Evolutionary conservation across 306 rosid species (phyloP).

Genomic region (Notholithocarpus densiflorus): DNA sequence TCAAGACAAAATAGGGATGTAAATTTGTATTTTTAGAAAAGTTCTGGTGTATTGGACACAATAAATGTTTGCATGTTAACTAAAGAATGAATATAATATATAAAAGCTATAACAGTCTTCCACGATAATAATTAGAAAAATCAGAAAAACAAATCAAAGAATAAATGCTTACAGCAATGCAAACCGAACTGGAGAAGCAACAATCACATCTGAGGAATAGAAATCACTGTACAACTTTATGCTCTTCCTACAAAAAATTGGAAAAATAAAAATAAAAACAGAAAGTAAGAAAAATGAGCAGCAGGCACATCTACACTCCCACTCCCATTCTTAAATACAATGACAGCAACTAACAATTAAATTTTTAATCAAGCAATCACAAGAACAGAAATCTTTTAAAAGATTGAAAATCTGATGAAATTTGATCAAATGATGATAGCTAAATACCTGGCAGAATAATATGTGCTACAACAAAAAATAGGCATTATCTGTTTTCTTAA

Average conservation of each 20-base stretch:
- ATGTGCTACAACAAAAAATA: background rate
- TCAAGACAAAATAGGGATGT: background rate
- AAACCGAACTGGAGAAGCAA: slow-evolving; percentile 82
- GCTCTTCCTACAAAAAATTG: slow-evolving; percentile 51
- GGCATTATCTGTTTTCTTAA: background rate
- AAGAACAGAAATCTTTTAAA: background rate
- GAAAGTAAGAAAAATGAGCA: slow-evolving; percentile 3
- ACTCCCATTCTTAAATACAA: background rate
- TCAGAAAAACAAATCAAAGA: slow-evolving; percentile 1
- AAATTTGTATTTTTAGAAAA: background rate
- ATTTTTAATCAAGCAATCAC: background rate
- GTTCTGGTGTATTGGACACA: background rate
- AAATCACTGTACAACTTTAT: slow-evolving; percentile 85
- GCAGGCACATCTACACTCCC: background rate
- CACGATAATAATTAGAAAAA: background rate
- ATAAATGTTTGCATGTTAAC: background rate
- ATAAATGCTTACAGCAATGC: slow-evolving; percentile 49
- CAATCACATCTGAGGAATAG: slow-evolving; percentile 82
- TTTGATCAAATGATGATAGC: background rate
- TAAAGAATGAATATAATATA: background rate
- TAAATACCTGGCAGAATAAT: background rate
- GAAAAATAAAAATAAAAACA: background rate
- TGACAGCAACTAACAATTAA: background rate
- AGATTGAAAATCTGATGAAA: background rate
- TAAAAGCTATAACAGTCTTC: slow-evolving; percentile 2